These are phyloP conservation scores for Pseudoneurospora amorphoporcata DNA, from an alignment of 495 filamentous ascomycete genomes.

Conservation along the genomic window DNA sequence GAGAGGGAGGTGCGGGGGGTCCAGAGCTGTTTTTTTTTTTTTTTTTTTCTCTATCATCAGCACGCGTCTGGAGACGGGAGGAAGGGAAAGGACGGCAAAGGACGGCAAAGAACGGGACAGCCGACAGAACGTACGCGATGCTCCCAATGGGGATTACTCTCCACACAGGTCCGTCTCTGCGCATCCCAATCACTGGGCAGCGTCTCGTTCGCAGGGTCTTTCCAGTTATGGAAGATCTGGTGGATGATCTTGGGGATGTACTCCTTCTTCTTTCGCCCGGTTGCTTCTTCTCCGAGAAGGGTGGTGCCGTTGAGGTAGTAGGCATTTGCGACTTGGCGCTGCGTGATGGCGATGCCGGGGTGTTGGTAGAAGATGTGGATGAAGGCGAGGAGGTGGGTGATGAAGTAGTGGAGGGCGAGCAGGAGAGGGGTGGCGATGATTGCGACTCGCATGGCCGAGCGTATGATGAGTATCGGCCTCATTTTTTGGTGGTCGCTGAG, in stretches of 20 bases:
- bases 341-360: slow-evolving; percentile 16
- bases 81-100: neutral
- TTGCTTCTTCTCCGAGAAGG: neutral
- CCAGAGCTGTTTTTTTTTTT: slow-evolving; percentile 54
- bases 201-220: slow-evolving; percentile 33
- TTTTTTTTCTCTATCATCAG: neutral
- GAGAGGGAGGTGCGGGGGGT: slow-evolving; percentile 65
- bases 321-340: slow-evolving; percentile 8
- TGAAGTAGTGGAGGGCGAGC: neutral
- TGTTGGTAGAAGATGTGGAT: slow-evolving; percentile 19
- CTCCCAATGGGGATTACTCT: slow-evolving; percentile 68
- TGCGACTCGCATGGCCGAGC: slow-evolving; percentile 6
- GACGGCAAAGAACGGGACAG: neutral
- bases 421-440: slow-evolving; percentile 6
- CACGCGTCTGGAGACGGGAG: neutral
- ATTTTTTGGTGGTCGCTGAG: neutral
- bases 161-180: slow-evolving; percentile 64
- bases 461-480: neutral
- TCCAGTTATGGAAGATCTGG: slow-evolving; percentile 68
- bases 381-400: slow-evolving; percentile 14
- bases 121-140: slow-evolving; percentile 53
- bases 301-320: slow-evolving; percentile 4
- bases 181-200: slow-evolving; percentile 66
- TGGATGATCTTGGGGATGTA: slow-evolving; percentile 72
- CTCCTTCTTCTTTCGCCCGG: neutral